Evolutionary conservation across 2,329 filamentous ascomycete species (phyloP).

Genomic region (Colletotrichum simmondsii): DNA sequence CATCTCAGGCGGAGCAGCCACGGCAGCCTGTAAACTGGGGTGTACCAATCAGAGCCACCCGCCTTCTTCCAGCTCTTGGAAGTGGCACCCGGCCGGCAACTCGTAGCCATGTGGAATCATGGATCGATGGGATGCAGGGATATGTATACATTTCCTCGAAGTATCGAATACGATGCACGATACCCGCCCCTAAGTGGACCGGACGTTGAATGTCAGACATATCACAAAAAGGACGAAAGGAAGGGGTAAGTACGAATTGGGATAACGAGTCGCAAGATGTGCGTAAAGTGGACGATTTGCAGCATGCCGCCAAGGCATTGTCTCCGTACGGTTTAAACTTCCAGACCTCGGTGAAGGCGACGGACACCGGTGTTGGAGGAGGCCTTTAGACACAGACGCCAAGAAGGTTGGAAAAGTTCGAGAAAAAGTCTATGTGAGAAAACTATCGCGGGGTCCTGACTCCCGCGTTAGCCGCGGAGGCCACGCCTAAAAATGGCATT

Average conservation of each 20-base stretch:
- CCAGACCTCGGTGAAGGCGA: slow-evolving; percentile 10
- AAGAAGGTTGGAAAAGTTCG: slow-evolving; percentile 22
- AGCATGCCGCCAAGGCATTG: slow-evolving; percentile 5
- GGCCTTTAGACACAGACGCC: slow-evolving; percentile 3
- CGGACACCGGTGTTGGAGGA: background rate
- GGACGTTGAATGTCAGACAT: slow-evolving; percentile 14
- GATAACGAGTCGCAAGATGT: slow-evolving; percentile 17
- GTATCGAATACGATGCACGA: slow-evolving; percentile 29
- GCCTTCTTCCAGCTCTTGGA: background rate
- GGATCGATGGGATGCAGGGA: slow-evolving; percentile 12
- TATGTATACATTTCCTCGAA: background rate
- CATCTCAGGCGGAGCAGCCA: slow-evolving; percentile 10
- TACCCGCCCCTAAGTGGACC: slow-evolving; percentile 29
- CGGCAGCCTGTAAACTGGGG: slow-evolving; percentile 6
- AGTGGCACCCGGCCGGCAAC: slow-evolving; percentile 27
- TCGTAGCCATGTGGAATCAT: slow-evolving; percentile 27
- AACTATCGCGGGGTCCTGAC: background rate
- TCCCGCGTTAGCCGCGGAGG: slow-evolving; percentile 22
- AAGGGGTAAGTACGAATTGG: background rate
- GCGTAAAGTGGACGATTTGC: slow-evolving; percentile 4
- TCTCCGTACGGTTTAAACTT: background rate
- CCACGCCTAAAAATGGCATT: background rate
- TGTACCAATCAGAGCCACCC: background rate
- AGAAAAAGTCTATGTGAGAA: slow-evolving; percentile 18
- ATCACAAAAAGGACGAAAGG: background rate